Base-by-base conservation (phyloP, 2,329 filamentous ascomycete genomes). In the Cercospora canescens region DNA sequence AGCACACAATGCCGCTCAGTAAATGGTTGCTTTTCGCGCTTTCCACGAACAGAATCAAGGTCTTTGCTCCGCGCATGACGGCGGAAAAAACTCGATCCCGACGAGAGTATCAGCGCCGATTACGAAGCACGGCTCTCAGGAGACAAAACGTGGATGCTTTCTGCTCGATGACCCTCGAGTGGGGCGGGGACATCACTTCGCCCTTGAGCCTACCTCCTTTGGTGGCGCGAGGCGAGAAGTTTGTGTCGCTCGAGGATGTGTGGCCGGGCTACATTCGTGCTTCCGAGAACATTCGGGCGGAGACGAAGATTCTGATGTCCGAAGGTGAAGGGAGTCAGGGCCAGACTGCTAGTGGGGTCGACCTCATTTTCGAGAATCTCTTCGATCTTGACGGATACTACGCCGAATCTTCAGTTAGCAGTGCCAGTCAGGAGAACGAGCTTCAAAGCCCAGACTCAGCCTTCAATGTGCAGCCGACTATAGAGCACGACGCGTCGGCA, bases 151-250 rank as follows among this genome's bases (percentile, higher is more conserved):
- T 32, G 2, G 18, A 26, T 7, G 39, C 37, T 12, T 34, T 30
- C 16, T 21, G 26, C 11, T 28, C 14, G 28, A 45, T 59, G 48
- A 65, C 56, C 4, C 26, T 65, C 12, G 41, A 62, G 30, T 65
- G 63, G 63, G 32, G 58, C 30, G 63, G 63, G 12, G 54, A 65
- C 28, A 50, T 58, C 26, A 28, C 39, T 26, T 41, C 59, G 2
- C 24, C 59, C 7, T 24, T 65, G 16, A 45, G 39, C 26, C 45
- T 64, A 1, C 30, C 55, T 28, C 56, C 56, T 28, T n/a, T 54
- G 26, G 41, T 50, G 6, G 35, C 34, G 18, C 62, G 41, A 41
- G n/a, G 39, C 16, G 55, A 39, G 32, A 41, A 35, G 7, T 59
- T 54, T 32, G 21, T 54, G 16, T 28, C 24, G 11, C 24, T 64